Conservation (phyloP, 2,329 filamentous ascomycete genomes). For the Ceratocystiopsis minuta region DNA sequence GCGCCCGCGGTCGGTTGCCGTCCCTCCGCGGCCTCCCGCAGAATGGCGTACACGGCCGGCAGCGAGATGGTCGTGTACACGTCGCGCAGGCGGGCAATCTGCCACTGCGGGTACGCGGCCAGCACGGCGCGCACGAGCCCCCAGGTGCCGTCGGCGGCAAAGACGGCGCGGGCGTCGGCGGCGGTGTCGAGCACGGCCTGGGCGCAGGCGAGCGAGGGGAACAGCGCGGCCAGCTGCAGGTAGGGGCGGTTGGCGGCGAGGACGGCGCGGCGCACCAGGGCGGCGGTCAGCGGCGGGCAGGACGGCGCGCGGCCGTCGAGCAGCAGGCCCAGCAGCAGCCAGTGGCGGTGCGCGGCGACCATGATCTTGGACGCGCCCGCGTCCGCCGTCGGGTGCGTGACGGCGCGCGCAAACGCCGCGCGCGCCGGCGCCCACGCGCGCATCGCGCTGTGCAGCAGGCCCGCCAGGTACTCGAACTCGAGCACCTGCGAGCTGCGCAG, state of each 20-base stretch:
- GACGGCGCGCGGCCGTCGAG: slow-evolving; percentile 37
- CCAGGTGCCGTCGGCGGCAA: slow-evolving; percentile 50
- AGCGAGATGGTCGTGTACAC: slow-evolving; percentile 48
- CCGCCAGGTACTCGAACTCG: slow-evolving; percentile 52
- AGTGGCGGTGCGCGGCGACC: slow-evolving; percentile 84
- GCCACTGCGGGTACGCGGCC: slow-evolving; percentile 54
- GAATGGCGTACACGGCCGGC: slow-evolving; percentile 28
- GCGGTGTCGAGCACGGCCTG: slow-evolving; percentile 45
- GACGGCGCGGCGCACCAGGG: slow-evolving; percentile 35
- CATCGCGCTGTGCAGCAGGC: slow-evolving; percentile 43
- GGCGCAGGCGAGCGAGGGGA: slow-evolving; percentile 32
- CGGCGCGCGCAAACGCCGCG: slow-evolving; percentile 42
- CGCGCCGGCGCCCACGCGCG: slow-evolving; percentile 45
- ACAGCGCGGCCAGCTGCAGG: slow-evolving; percentile 48
- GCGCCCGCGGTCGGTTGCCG: background rate
- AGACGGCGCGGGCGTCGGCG: slow-evolving; percentile 36
- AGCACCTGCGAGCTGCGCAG: slow-evolving; percentile 37
- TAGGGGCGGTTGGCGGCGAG: slow-evolving; percentile 50
- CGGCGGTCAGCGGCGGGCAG: slow-evolving; percentile 37
- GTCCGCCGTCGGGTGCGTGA: slow-evolving; percentile 49
- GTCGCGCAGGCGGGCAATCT: slow-evolving; percentile 52
- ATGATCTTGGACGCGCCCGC: slow-evolving; percentile 55
- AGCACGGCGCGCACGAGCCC: slow-evolving; percentile 54
- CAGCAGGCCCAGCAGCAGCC: slow-evolving; percentile 61
- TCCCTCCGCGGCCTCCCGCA: background rate